phyloP scores from a whole-genome alignment of 441 rosid species.

The Omphalea diandra region DNA sequence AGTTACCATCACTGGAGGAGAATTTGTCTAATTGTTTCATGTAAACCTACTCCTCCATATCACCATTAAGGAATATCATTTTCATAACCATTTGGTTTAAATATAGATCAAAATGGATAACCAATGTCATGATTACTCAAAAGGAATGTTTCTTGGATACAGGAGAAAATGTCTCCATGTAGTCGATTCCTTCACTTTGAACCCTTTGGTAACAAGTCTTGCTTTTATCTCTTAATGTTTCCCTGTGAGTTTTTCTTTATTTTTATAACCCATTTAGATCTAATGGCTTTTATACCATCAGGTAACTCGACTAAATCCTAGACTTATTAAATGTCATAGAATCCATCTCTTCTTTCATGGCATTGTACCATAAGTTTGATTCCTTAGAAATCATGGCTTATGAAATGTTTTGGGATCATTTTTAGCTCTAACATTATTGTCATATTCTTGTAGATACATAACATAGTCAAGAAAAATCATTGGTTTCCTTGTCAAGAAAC shows the following conservation, averaged over 20 bases:
- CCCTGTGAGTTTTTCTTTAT: background rate
- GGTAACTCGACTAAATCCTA: background rate
- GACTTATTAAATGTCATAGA: background rate
- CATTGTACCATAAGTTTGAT: background rate
- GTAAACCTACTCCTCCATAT: too few relatives aligned
- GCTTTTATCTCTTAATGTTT: background rate
- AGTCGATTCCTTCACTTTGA: background rate
- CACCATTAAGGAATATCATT: background rate
- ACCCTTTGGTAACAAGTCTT: background rate
- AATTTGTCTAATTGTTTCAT: too few relatives aligned
- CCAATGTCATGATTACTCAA: background rate
- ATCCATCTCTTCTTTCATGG: background rate
- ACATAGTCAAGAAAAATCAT: background rate
- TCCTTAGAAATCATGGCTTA: background rate
- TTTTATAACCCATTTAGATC: conserved; percentile 5
- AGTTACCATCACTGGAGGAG: too few relatives aligned
- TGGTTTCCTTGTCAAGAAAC: too few relatives aligned
- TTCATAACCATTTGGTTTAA: background rate
- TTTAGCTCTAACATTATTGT: too few relatives aligned
- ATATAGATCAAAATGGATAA: conserved; percentile 12
- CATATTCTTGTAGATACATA: background rate
- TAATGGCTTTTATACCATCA: background rate
- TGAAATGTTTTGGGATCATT: background rate
- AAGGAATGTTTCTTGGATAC: background rate
- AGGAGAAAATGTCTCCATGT: background rate